Percentiles rank a stretch among this genome's conserved stretches.
These are phyloP conservation scores for Davidsoniella australis DNA, from an alignment of 2,329 filamentous ascomycete species.

Conservation along the genomic window DNA sequence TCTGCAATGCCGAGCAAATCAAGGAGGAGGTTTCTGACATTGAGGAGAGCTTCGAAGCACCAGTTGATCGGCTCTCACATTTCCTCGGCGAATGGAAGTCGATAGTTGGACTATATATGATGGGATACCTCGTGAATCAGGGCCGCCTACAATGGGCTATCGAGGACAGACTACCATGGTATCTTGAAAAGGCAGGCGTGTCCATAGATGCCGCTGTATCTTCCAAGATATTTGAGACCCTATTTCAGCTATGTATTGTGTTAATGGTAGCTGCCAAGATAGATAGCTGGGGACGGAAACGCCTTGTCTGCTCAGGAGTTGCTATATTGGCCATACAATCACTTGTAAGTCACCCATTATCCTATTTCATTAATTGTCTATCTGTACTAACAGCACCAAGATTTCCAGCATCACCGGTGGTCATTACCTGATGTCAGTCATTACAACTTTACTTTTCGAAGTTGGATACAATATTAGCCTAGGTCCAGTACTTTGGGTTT, in stretches of 20 bases:
- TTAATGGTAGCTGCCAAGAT: conserved; percentile 23
- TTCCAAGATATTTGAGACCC: conserved; percentile 36
- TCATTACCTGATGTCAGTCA: conserved; percentile 29
- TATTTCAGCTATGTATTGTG: conserved; percentile 40
- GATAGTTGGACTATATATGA: conserved; percentile 14
- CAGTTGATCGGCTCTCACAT: too few relatives aligned
- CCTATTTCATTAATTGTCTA: not conserved
- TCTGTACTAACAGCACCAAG: conserved; percentile 24
- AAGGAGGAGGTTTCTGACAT: conserved; percentile 30
- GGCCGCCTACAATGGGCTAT: conserved; percentile 40
- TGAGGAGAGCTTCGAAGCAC: conserved; percentile 17
- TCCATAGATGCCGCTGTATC: conserved; percentile 30
- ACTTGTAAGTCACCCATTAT: conserved; percentile 29
- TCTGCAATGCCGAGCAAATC: conserved; percentile 21
- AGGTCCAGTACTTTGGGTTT: conserved; percentile 40
- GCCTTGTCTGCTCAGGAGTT: too few relatives aligned
- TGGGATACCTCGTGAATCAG: conserved; percentile 21
- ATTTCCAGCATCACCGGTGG: conserved; percentile 20
- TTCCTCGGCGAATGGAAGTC: too few relatives aligned
- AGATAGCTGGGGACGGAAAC: too few relatives aligned
- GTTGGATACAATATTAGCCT: conserved; percentile 41
- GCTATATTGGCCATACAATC: conserved; percentile 35
- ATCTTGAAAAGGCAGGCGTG: conserved; percentile 32
- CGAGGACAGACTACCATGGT: conserved; percentile 40
- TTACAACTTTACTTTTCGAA: conserved; percentile 41